phyloP scores from a whole-genome alignment of 768 basidiomycete genomes.

The Suillus occidentalis region DNA sequence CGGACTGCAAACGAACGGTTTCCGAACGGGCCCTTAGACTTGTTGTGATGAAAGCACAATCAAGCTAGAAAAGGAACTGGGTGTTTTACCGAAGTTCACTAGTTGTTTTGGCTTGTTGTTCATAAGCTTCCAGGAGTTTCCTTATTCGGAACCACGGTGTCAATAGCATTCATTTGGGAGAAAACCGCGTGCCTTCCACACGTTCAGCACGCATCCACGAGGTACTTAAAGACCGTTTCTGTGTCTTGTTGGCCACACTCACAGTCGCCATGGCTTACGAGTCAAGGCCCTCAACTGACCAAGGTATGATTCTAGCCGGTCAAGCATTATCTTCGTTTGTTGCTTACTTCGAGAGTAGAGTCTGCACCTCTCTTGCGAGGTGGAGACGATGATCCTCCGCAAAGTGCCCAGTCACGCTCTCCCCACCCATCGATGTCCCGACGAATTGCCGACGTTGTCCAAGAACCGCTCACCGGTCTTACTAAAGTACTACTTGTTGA shows the following conservation, averaged over 20 bases:
- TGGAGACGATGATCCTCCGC: slow-evolving; percentile 34
- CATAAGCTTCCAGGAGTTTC: slow-evolving; percentile 11
- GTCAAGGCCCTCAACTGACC: slow-evolving; percentile 54
- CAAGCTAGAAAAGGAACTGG: too few species aligned
- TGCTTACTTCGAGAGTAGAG: slow-evolving; percentile 42
- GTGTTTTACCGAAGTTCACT: too few species aligned
- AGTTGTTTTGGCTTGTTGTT: slow-evolving; percentile 22
- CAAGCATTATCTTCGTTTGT: neutral
- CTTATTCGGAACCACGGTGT: neutral
- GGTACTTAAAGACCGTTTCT: slow-evolving; percentile 29
- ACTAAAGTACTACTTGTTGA: slow-evolving; percentile 80
- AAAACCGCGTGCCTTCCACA: slow-evolving; percentile 26
- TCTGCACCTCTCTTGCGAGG: slow-evolving; percentile 62
- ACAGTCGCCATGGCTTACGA: slow-evolving; percentile 53
- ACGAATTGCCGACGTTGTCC: slow-evolving; percentile 52
- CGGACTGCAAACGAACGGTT: too few species aligned
- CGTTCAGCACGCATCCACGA: slow-evolving; percentile 27
- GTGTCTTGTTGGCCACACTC: slow-evolving; percentile 7
- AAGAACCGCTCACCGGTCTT: slow-evolving; percentile 80
- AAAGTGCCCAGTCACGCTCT: slow-evolving; percentile 32
- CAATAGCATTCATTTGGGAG: neutral
- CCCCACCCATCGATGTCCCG: slow-evolving; percentile 32
- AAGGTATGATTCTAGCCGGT: slow-evolving; percentile 38
- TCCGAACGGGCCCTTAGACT: too few species aligned
- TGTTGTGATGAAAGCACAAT: too few species aligned